Base-by-base conservation (phyloP, 1,284 basidiomycete genomes). In the Wolfiporia cocos region DNA sequence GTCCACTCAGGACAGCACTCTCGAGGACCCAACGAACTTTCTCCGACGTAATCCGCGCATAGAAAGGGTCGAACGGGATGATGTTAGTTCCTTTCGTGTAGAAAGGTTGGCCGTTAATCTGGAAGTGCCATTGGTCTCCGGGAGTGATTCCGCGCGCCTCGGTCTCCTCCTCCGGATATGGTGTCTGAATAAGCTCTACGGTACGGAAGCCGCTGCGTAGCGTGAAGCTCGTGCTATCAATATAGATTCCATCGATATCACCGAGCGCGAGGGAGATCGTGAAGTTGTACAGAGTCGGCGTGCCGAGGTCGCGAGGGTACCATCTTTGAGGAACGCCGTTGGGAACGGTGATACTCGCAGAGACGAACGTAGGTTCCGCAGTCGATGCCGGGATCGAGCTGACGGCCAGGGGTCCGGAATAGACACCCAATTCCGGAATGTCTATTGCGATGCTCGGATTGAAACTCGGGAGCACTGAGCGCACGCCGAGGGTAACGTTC, bases 11-110 rank as follows among this genome's bases (percentile, higher is more conserved):
- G 1, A 74, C 67, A 2, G 73, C 76, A 46, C 75, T 78, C 56
- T 78, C 69, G 14, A 78, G 53, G 9, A 79, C 61, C 76, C 76
- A 80, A 22, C 70, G 59, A 1, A 76, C 74, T 40, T 70, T 63
- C 24, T 73, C 74, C 9, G 71, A 65, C 14, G 69, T 69, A 18
- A 66, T 71, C 34, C 77, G 62, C 22, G 74, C 57, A 47, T 78
- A 78, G 54, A 79, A 79, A 12, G 73, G 71, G 57, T 79, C 76
- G 47, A 76, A 77, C 1, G 77, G 76, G 41, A 79, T 77, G 49
- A 77, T 69, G 46, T 78, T 78, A 15, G 72, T 76, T 3, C 76
- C 76, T 15, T 70, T 63, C 41, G 67, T 69, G 47, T 76, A 79
- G 52, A 78, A 77, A 12, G 67, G 66, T 51, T 70, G 69, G 7